Conservation (phyloP, 1,139 yeast genomes). For the Zygosaccharomyces pseudobailii region DNA sequence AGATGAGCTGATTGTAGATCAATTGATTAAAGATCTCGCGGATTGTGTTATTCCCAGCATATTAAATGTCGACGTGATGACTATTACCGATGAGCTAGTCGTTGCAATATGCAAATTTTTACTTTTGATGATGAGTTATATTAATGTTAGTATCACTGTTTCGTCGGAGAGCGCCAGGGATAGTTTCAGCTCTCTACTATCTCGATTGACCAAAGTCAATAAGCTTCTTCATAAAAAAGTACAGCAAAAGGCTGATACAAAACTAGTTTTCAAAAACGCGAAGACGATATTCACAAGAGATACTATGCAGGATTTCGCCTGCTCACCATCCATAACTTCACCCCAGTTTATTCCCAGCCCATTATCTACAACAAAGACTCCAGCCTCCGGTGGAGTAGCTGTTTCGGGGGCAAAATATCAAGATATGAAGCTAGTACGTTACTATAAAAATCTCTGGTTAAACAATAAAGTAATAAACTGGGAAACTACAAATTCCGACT, state of each 20-base stretch:
- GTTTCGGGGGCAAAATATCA: conserved; percentile 22
- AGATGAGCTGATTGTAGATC: conserved; percentile 30
- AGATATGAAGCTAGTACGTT: conserved; percentile 30
- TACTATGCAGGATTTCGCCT: conserved; percentile 16
- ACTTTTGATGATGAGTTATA: conserved; percentile 20
- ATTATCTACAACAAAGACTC: conserved; percentile 18
- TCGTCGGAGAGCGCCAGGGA: conserved; percentile 18
- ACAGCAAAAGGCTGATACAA: conserved; percentile 20
- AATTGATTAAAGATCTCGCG: conserved; percentile 25
- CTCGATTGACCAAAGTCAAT: conserved; percentile 21
- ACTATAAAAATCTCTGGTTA: conserved; percentile 34
- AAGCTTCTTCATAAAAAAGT: conserved; percentile 25
- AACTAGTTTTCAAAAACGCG: conserved; percentile 20
- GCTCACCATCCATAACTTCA: conserved; percentile 31
- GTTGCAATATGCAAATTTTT: conserved; percentile 29
- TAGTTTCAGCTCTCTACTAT: conserved; percentile 15
- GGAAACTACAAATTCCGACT: conserved; percentile 25
- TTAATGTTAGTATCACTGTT: conserved; percentile 16
- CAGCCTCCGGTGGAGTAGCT: conserved; percentile 12
- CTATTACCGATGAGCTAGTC: conserved; percentile 18
- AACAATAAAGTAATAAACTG: conserved; percentile 31
- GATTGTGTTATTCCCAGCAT: conserved; percentile 25
- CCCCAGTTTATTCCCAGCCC: conserved; percentile 30
- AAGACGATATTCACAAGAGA: conserved; percentile 12
- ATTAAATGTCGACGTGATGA: conserved; percentile 14